Base-by-base conservation (phyloP, 1,284 basidiomycete species). In the Puccinia hordei region DNA sequence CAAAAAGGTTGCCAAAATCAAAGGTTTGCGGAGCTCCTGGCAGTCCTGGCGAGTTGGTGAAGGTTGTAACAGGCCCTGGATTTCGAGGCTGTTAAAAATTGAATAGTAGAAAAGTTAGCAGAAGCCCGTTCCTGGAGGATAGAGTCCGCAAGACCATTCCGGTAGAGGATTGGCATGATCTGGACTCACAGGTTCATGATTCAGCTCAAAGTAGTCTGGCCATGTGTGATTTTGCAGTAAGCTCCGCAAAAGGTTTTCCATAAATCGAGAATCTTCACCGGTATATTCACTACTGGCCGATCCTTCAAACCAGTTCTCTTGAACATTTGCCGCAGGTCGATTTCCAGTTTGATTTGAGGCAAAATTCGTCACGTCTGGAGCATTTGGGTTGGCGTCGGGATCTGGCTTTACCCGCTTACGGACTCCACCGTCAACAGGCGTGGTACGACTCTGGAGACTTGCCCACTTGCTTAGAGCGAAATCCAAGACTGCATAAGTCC, bases 381-480 rank as follows among this genome's bases (percentile, higher is more conserved):
- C n/a, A 49, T 69, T 27, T 44, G 35, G n/a, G 3, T 8, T 24
- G 51, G 13, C 27, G 33, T 38, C 33, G 8, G 51, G 13, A 19
- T 73, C 35, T n/a, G 22, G 3, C 35, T n/a, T 73, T 10, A 0
- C 22, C 12, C 71, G 71, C 53, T 73, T 73, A 27, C 9, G 51
- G 8, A 51, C 12, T 57, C 51, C 19, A 73, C 35, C 17, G 4
- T 73, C 49, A 55, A 73, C 53, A 17, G 49, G 30, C 10, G 46
- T 53, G 24, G 15, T 35, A 30, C 49, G 35, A 35, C 33, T 38
- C 51, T 57, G 15, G 33, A 73, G 41, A 35, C 17, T 38, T 8
- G 27, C 53, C 71, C 71, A 73, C 33, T 73, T 73, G 35, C 30
- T 41, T 35, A 73, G 22, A n/a, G 71, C 30, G 57, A 55, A 73